Evolutionary conservation across 257 asterid species (phyloP), one percentile per base, ranked within the genome.

Genomic region (Pogostemon cablin): DNA sequence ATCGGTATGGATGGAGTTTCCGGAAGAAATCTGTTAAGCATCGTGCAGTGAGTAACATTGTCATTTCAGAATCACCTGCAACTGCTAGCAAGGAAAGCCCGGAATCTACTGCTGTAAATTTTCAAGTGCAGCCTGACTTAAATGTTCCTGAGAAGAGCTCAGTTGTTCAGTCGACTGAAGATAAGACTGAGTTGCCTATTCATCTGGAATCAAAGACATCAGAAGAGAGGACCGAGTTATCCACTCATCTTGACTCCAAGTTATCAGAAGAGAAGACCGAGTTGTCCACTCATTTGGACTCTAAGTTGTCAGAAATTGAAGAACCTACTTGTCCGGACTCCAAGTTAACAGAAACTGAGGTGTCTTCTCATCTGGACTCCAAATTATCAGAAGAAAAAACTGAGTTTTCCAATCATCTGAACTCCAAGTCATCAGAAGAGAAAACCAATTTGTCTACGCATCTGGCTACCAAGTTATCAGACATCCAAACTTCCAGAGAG

Each of bases 1-100:
- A 89, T 72, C 84, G 83, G 71, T 90, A 92, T 66, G 86, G 90
- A 12, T 91, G 99, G 99, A 91, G 96, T 81, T 91, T 93, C 68
- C 84, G 95, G 76, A 93, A 91, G 87, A 87, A 79, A 81, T 91
- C 99, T 41, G 85, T 89, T 6, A 86, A 88, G 60, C 96, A 89
- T 76, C 91, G 96, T 43, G 86, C 86, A 41, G 76, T 91, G 82
- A 91, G 87, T 78, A 86, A 89, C 82, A 78, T 82, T 46, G 91
- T 65, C 74, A 65, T 71, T 74, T 81, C 91, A 76, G 98, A 91
- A 80, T 61, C 83, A 54, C 77, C 90, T 71, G 64, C 81, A 15
- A 75, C 89, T 47, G 95, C 35, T 35, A 84, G 79, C 79, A 95
- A 91, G 83, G 82, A 79, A 67, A 73, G 6, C 68, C 78, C 83